Base-by-base conservation (phyloP, 1,139 yeast species). In the Taphrina communis region DNA sequence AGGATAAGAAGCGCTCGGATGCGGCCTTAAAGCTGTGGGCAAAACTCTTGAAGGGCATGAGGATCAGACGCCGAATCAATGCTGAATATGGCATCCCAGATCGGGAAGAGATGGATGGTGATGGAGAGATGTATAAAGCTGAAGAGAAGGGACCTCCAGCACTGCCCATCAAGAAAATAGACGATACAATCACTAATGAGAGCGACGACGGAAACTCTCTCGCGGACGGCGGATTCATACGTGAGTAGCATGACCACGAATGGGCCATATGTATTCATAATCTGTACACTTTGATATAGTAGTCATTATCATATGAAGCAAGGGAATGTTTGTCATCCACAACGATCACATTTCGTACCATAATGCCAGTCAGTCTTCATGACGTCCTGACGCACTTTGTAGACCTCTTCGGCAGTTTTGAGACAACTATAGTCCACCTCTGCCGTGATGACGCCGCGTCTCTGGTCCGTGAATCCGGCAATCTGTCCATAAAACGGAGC, bases 21-120 rank as follows among this genome's bases (percentile, higher is more conserved):
- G 81, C 82, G 63, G 88, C 94, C 0, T 77, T 93, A 73, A 79
- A 82, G 71, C 83, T 86, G 66, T 94, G 99, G 99, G 85, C 86
- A 72, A 81, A 84, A 68, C 82, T 91, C 72, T 80, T 93, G 71
- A 81, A 88, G 9, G 94, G 90, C 68, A 79, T 93, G 68, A 82
- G 90, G 69, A 90, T 94, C 48, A 82, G 84, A 70, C 84, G 84
- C n/a, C 81, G 97, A 62, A 80, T 73, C 52, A 71, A 55, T 17
- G 62, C 56, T 38, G 66, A 69, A 46, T 70, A 70, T 44, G 71
- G 71, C 58, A 66, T 58, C 25, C 62, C 52, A 11, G 62, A 36
- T 8, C 36, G 21, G 12, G 60, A 35, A 36, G 62, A 42, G 62
- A 21, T 8, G n/a, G 41, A 42, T 7, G 41, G n/a, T 6, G 41